phyloP scores from a whole-genome alignment of 768 basidiomycete genomes.

The Phlebiopsis flavidoalba region DNA sequence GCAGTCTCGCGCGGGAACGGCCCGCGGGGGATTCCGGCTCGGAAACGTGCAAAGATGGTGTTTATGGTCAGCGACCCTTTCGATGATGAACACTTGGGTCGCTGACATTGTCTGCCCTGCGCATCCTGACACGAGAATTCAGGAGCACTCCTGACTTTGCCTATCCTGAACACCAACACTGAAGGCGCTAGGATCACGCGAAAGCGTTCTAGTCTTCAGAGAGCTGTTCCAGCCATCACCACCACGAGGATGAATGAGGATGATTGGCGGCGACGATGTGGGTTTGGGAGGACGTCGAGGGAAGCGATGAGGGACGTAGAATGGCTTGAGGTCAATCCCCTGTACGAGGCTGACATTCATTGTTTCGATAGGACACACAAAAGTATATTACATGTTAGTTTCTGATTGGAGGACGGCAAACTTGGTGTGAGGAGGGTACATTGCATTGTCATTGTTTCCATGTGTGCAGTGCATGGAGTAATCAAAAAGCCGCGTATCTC shows the following conservation, averaged over 20 bases:
- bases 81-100: background rate
- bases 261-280: conserved; percentile 43
- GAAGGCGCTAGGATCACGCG: conserved; percentile 41
- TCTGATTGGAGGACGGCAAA: background rate
- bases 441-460: background rate
- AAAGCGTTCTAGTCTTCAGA: conserved; percentile 66
- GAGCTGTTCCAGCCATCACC: conserved; percentile 62
- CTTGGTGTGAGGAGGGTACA: background rate
- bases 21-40: conserved; percentile 71
- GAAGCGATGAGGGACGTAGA: conserved; percentile 45
- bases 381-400: conserved; percentile 9
- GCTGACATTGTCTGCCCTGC: conserved; percentile 4
- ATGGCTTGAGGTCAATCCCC: conserved; percentile 28
- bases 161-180: conserved; percentile 49
- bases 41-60: conserved; percentile 80
- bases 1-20: conserved; percentile 73
- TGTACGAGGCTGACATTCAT: background rate
- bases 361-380: background rate
- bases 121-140: conserved; percentile 68
- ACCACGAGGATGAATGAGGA: conserved; percentile 40
- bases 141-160: conserved; percentile 73
- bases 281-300: conserved; percentile 63
- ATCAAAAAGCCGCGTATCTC: background rate
- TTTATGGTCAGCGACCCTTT: conserved; percentile 18
- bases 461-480: background rate